Percentiles rank a stretch among this genome's conserved stretches.
These are phyloP conservation scores for Stenocarpella maydis DNA, from an alignment of 2,329 filamentous ascomycete species.

Conservation along the genomic window DNA sequence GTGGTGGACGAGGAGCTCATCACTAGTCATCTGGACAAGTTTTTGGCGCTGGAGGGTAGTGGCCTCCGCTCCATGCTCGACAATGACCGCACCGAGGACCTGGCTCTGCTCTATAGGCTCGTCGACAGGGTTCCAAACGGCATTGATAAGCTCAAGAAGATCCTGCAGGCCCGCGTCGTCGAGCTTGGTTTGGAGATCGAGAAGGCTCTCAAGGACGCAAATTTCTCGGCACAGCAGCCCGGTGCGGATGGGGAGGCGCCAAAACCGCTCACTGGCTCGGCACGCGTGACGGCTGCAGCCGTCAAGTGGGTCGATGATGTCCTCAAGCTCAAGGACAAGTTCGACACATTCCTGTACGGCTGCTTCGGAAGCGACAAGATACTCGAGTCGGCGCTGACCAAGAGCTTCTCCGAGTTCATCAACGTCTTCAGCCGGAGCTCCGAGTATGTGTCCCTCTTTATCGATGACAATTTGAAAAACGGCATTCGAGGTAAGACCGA, in stretches of 20 bases:
- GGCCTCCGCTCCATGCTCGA: conserved; percentile 91
- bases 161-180: conserved; percentile 77
- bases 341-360: conserved; percentile 77
- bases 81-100: conserved; percentile 81
- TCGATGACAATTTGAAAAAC: conserved; percentile 95
- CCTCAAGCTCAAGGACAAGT: conserved; percentile 84
- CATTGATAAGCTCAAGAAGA: conserved; percentile 77
- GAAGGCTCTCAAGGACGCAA: conserved; percentile 64
- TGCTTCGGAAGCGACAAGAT: conserved; percentile 80
- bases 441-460: conserved; percentile 94
- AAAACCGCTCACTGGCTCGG: conserved; percentile 64
- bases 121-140: conserved; percentile 61
- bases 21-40: conserved; percentile 76
- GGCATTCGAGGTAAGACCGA: conserved; percentile 94
- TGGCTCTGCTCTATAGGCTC: conserved; percentile 82
- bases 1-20: conserved; percentile 88
- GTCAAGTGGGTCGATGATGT: conserved; percentile 97
- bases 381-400: conserved; percentile 82
- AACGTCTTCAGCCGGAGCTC: conserved; percentile 86
- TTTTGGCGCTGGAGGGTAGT: conserved; percentile 84
- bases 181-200: conserved; percentile 88
- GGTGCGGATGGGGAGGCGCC: conserved; percentile 54
- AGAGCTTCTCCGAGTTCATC: conserved; percentile 92
- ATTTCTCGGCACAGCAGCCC: conserved; percentile 54
- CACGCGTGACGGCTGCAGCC: conserved; percentile 84